These are phyloP conservation scores for Agastache rugosa DNA, from an alignment of 257 asterid genomes.

Conservation along the genomic window DNA sequence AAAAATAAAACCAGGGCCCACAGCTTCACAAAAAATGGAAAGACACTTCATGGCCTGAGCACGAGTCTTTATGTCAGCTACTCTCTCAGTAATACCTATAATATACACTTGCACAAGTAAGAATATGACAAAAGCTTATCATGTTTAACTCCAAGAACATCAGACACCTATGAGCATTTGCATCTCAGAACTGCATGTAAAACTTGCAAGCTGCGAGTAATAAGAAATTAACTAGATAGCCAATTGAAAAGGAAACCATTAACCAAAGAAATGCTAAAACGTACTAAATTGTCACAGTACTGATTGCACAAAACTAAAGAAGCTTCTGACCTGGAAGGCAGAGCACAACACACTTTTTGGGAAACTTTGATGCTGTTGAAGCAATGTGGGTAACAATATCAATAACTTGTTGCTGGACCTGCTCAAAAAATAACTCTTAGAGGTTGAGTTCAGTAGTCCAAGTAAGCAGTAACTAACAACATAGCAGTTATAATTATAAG, in stretches of 20 bases:
- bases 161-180: slow-evolving; percentile 9
- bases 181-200: slow-evolving; percentile 18
- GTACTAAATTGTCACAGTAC: not conserved
- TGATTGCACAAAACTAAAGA: not conserved
- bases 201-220: slow-evolving; percentile 15
- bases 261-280: slow-evolving; percentile 15
- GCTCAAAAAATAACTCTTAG: slow-evolving; percentile 37
- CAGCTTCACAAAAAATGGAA: slow-evolving; percentile 94
- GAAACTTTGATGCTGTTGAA: slow-evolving; percentile 83
- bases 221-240: slow-evolving; percentile 18
- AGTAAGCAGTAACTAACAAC: slow-evolving; percentile 2
- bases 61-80: slow-evolving; percentile 98
- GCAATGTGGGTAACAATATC: slow-evolving; percentile 75
- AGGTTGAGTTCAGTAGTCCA: slow-evolving; percentile 35
- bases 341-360: slow-evolving; percentile 90
- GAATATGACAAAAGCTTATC: slow-evolving; percentile 26
- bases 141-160: slow-evolving; percentile 19
- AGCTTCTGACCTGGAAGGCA: slow-evolving; percentile 72
- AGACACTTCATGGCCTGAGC: slow-evolving; percentile 94
- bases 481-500: slow-evolving; percentile 5
- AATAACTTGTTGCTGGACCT: slow-evolving; percentile 98
- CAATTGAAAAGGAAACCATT: not conserved
- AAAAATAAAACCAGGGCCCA: slow-evolving; percentile 92
- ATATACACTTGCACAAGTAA: slow-evolving; percentile 33
- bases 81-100: slow-evolving; percentile 90